Evolutionary conservation across 2,329 filamentous ascomycete genomes (phyloP).

Genomic region (Byssothecium circinans): DNA sequence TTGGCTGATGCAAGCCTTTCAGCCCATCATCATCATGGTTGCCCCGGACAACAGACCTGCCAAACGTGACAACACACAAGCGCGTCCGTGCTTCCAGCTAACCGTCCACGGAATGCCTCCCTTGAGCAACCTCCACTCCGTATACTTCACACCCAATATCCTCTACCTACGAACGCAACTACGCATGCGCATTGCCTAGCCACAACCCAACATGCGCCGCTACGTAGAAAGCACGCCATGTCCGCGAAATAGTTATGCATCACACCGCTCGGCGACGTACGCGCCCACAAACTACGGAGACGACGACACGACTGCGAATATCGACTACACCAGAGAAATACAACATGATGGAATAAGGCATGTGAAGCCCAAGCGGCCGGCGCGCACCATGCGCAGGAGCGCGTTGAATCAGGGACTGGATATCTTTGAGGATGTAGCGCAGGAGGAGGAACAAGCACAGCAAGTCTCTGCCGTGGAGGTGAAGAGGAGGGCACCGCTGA

Average conservation of each 20-base stretch:
- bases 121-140: too few species aligned
- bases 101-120: not conserved
- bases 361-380: conserved; percentile 39
- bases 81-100: not conserved
- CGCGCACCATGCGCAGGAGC: conserved; percentile 30
- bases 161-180: not conserved
- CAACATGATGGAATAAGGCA: conserved; percentile 22
- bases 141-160: not conserved
- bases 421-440: conserved; percentile 44
- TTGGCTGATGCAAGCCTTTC: too few species aligned
- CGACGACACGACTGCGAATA: conserved; percentile 40
- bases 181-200: not conserved
- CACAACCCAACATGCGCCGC: conserved; percentile 29
- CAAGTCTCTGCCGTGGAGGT: conserved; percentile 23
- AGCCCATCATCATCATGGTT: not conserved
- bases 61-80: not conserved
- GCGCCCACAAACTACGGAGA: conserved; percentile 35
- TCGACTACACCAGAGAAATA: conserved; percentile 44
- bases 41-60: not conserved
- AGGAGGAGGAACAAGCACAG: conserved; percentile 28
- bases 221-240: conserved; percentile 42
- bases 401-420: conserved; percentile 38
- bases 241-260: conserved; percentile 30
- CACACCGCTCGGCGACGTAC: conserved; percentile 31
- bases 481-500: conserved; percentile 9